Base-by-base conservation (phyloP, 768 basidiomycete genomes). In the Rhodotorula kratochvilovae region DNA sequence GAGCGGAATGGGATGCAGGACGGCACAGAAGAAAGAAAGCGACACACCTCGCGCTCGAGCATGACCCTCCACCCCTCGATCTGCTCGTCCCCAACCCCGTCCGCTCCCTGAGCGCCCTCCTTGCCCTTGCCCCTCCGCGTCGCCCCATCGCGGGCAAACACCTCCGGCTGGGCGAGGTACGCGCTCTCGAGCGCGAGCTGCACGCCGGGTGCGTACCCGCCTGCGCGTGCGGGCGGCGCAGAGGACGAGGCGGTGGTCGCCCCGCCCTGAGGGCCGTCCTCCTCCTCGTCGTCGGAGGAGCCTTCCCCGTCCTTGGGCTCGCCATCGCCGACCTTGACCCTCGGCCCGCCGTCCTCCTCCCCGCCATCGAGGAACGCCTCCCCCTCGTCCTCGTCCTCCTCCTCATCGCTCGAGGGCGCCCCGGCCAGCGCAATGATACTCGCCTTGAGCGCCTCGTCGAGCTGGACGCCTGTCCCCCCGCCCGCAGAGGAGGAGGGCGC, bases 51-150 rank as follows among this genome's bases (percentile, higher is more conserved):
- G 75, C 89, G 82, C 67, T 97, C 94, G 68, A 96, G 80, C 89
- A 95, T 91, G 66, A 90, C 87, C 67, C 81, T 85, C 92, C 92
- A 96, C 0, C 92, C 93, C 80, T 96, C 92, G 36, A 96, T 87
- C 78, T 95, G 92, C 75, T 89, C 89, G 77, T 96, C 87, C 17
- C 79, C 82, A 87, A 72, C 85, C 90, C 88, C 46, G 91, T 95
- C 75, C 85, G 84, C 31, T 84, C 82, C 74, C 84, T 86, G 65
- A 98, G 81, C 53, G 89, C 86, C 2, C 81, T 83, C 36, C 94
- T 82, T 0, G 84, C 83, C n/a, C 76, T 89, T 88, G 25, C 33
- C 17, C 68, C 89, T 82, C 64, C 91, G 80, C 27, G 91, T 94
- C 53, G 82, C 83, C 0, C 84, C 85, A 80, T 92, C 90, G 17